Evolutionary conservation across 2,329 filamentous ascomycete genomes (phyloP), one percentile per base, ranked within the genome.

Genomic region (Proliferodiscus dingleyae): DNA sequence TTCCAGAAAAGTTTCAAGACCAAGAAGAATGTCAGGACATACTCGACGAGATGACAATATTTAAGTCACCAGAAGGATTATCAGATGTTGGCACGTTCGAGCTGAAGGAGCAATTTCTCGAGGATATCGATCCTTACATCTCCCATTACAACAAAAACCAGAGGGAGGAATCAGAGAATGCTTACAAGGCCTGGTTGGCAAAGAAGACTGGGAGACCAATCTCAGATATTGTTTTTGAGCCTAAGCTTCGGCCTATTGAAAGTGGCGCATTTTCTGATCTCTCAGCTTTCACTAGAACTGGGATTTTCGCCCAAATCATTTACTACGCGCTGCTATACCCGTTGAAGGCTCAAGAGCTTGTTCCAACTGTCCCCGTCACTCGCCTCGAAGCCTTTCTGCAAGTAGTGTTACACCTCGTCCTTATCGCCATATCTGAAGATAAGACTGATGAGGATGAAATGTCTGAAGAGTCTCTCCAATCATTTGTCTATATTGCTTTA

Each of bases 71-170:
- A 0, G 93, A 98, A 66, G 93, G 91, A 4, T 69, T 97, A 24
- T 88, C 87, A 4, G 93, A 98, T 63, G 87, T 90, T 13, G 93
- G 94, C 46, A 95, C 88, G 0, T 98, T 98, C 60, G 89, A 96
- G 65, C 72, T 98, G 41, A 93, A 90, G 62, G 81, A 86, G 4
- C 80, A 95, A 50, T 93, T 84, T 58, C 77, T 96, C 30, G 86
- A 91, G 56, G 78, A 94, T 37, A 81, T 98, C 41, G 94, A 98
- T 63, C 93, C 94, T 1, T 98, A 96, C 64, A 93, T 90, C 60
- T 87, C 90, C 5, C 89, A 97, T 62, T 98, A 95, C 66, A 94
- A 83, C 60, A 95, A 95, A 63, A 98, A 98, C 60, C 91, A 97
- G 65, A 81, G 93, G 41, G 93, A 98, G 62, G 93, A 98, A 64